phyloP scores from a whole-genome alignment of 306 rosid species.

The Pyrus betulifolia region DNA sequence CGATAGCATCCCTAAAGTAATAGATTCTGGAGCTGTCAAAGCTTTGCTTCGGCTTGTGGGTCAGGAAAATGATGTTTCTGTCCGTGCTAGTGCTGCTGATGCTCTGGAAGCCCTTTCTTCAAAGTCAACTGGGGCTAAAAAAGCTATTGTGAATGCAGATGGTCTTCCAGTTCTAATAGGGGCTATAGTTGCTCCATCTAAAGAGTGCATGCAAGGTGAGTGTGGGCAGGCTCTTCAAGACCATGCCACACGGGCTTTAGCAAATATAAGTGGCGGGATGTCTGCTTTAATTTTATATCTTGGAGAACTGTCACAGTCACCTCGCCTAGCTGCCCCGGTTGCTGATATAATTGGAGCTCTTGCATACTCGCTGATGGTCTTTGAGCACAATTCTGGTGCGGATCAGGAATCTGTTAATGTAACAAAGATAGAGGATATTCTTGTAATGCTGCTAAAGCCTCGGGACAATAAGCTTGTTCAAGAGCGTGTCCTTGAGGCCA shows the following conservation, averaged over 20 bases:
- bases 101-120: conserved; percentile 92
- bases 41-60: conserved; percentile 78
- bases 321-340: conserved; percentile 67
- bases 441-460: conserved; percentile 71
- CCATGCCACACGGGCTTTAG: conserved; percentile 79
- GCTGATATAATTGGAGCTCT: conserved; percentile 94
- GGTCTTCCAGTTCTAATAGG: conserved; percentile 83
- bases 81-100: conserved; percentile 96
- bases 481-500: conserved; percentile 92
- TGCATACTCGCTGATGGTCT: conserved; percentile 86
- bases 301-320: conserved; percentile 83
- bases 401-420: conserved; percentile 56
- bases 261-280: conserved; percentile 94
- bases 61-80: conserved; percentile 73
- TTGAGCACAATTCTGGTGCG: conserved; percentile 44
- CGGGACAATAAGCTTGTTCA: conserved; percentile 68
- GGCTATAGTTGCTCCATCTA: conserved; percentile 96
- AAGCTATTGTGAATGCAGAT: conserved; percentile 62
- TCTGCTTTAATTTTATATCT: conserved; percentile 73
- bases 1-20: conserved; percentile 88
- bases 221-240: conserved; percentile 70
- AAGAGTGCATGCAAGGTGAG: conserved; percentile 82
- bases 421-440: conserved; percentile 68
- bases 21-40: conserved; percentile 86
- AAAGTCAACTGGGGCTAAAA: conserved; percentile 61